Conservation (phyloP, 352 stramenopile species). For the Phytophthora ramorum region DNA sequence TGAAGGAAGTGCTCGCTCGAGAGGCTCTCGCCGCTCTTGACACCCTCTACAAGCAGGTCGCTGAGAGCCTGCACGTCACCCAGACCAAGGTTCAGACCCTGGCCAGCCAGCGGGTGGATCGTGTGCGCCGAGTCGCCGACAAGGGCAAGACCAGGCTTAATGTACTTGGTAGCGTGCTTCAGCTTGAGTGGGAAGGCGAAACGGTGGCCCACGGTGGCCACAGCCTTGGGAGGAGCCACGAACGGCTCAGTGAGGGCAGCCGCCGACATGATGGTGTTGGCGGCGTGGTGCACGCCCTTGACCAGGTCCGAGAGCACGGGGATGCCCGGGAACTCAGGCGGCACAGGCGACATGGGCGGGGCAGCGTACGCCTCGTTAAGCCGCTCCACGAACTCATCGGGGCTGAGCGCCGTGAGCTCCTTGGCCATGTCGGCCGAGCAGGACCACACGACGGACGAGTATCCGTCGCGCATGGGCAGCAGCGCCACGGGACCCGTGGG, state of each 20-base stretch:
- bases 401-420: constrained; percentile 74
- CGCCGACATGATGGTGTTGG: constrained; percentile 80
- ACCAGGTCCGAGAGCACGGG: constrained; percentile 80
- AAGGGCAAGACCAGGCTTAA: constrained; percentile 87
- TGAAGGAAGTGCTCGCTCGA: constrained; percentile 78
- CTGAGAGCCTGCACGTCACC: constrained; percentile 89
- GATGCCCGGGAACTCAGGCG: constrained; percentile 79
- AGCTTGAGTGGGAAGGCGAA: constrained; percentile 92
- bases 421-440: constrained; percentile 82
- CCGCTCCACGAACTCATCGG: constrained; percentile 79
- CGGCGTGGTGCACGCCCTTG: constrained; percentile 75
- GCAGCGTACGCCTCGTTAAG: constrained; percentile 83
- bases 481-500: constrained; percentile 88
- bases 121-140: constrained; percentile 96
- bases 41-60: constrained; percentile 74
- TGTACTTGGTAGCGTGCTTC: constrained; percentile 89
- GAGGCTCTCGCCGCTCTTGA: constrained; percentile 83
- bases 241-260: constrained; percentile 81
- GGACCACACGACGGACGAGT: constrained; percentile 93
- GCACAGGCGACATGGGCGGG: constrained; percentile 50
- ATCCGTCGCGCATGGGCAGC: constrained; percentile 90
- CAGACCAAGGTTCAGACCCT: constrained; percentile 96
- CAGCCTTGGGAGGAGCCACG: constrained; percentile 70
- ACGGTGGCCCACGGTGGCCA: constrained; percentile 72
- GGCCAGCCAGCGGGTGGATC: constrained; percentile 96